Base-by-base conservation (phyloP, 306 rosid species). In the Parietaria judaica region DNA sequence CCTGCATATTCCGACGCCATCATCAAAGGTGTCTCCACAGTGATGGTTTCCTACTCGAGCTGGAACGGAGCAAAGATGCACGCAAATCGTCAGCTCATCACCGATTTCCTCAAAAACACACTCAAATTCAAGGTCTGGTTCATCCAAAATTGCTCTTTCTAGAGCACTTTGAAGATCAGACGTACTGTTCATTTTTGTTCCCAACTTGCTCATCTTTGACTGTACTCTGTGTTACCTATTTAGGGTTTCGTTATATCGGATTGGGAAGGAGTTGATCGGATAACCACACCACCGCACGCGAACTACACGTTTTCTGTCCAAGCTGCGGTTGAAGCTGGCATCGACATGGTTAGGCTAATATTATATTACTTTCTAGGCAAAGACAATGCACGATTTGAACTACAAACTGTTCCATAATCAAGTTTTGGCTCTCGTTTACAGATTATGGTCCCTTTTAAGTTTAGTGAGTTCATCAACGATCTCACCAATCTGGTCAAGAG, bases 171-270 rank as follows among this genome's bases (percentile, higher is more conserved):
- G 7, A 41, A 41, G 45, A 48, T 23, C 31, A 23, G 31, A 23
- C 31, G 31, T 23, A 23, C 31, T 23, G 31, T 23, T 56, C 50
- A 37, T 51, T 52, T 49, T 59, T 70, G 54, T 60, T 36, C 34
- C 2, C 38, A 45, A 34, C 61, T 39, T 37, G 65, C 37, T 50
- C 59, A 55, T 8, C 45, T 41, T 41, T 41, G 9, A 41, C 45
- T 41, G 6, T 41, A 39, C 7, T 41, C 45, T 5, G 1, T 49
- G 9, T n/a, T 49, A 7, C 13, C 53, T 69, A 73, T 49, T 72
- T 86, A 92, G 99, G 99, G 99, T 61, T 92, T 92, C 82, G 95
- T 92, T 72, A 92, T 92, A 72, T 88, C 99, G 51, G 99, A 92
- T 72, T 92, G 99, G 99, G 87, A 82, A 73, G 99, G 96, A 60